A percentile compares a stretch with the other conserved stretches of the same genome.
Conservation (phyloP, 2,329 filamentous ascomycete species). For the Exophiala aquamarina region DNA sequence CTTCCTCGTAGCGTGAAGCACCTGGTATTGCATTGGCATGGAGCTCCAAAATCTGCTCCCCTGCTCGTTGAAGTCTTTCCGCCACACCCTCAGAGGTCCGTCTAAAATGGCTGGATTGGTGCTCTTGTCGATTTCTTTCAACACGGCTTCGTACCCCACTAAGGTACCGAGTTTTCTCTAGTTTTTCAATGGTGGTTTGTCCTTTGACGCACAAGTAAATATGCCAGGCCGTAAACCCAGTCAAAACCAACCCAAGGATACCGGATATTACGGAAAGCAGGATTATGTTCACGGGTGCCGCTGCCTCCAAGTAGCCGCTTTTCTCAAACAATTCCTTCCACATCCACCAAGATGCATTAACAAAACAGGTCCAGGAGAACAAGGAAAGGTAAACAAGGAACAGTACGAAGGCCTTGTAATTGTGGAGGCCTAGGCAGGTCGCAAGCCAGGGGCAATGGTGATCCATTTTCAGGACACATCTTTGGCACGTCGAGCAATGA, state of each 20-base stretch:
- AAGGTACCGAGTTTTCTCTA: conserved; percentile 94
- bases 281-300: conserved; percentile 88
- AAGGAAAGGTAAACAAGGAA: conserved; percentile 87
- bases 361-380: conserved; percentile 80
- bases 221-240: conserved; percentile 91
- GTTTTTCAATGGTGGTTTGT: conserved; percentile 91
- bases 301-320: conserved; percentile 67
- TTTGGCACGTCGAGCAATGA: conserved; percentile 92
- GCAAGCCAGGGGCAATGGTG: conserved; percentile 99
- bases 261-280: conserved; percentile 82
- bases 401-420: conserved; percentile 93
- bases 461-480: conserved; percentile 98
- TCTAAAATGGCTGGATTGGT: conserved; percentile 47
- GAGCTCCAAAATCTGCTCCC: conserved; percentile 76
- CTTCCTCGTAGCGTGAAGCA: conserved; percentile 77
- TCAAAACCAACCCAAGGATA: conserved; percentile 86
- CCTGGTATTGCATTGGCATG: conserved; percentile 80
- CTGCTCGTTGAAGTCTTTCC: conserved; percentile 56
- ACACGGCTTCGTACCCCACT: conserved; percentile 73
- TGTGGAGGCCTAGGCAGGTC: conserved; percentile 87
- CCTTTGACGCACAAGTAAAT: conserved; percentile 74
- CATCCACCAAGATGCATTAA: conserved; percentile 76
- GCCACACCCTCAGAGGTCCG: conserved; percentile 31
- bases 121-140: conserved; percentile 61
- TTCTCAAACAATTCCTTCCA: conserved; percentile 77